Conservation (phyloP, 1,284 basidiomycete species). For the Lignosus rhinocerotis region DNA sequence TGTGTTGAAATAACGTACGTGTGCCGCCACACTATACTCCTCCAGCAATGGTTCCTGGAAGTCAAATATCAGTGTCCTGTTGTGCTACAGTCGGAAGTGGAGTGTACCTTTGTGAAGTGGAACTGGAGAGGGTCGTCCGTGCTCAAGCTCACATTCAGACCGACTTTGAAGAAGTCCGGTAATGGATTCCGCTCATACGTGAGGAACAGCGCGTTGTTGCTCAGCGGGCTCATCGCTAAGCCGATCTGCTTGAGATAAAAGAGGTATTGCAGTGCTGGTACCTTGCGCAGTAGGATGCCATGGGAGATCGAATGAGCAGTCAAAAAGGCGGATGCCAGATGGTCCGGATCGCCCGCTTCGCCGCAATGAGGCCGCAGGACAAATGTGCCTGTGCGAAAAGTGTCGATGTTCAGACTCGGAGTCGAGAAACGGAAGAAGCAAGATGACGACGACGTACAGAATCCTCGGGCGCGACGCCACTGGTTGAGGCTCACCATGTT, state of each 20-base stretch:
- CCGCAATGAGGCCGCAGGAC: constrained; percentile 97
- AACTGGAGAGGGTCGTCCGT: constrained; percentile 96
- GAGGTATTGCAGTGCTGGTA: constrained; percentile 90
- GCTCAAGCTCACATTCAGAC: constrained; percentile 94
- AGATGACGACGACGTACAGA: constrained; percentile 63
- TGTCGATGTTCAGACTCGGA: neutral
- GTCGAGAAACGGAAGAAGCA: neutral
- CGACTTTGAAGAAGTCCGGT: constrained; percentile 95
- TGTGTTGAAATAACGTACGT: constrained; percentile 56
- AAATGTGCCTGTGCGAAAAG: constrained; percentile 73
- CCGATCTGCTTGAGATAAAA: constrained; percentile 98
- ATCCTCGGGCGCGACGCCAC: constrained; percentile 86
- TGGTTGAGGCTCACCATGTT: constrained; percentile 95
- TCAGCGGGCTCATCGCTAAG: constrained; percentile 96
- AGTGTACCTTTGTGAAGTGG: constrained; percentile 88
- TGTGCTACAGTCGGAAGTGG: neutral
- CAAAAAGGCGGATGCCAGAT: constrained; percentile 93
- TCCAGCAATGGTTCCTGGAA: constrained; percentile 89
- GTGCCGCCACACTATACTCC: constrained; percentile 97
- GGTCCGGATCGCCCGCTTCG: constrained; percentile 98
- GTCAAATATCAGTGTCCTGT: neutral
- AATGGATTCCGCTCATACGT: constrained; percentile 97
- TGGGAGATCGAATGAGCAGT: constrained; percentile 98
- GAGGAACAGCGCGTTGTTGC: constrained; percentile 97
- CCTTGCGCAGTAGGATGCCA: constrained; percentile 96